phyloP scores from a whole-genome alignment of 495 filamentous ascomycete genomes.

The Cenococcum geophilum region DNA sequence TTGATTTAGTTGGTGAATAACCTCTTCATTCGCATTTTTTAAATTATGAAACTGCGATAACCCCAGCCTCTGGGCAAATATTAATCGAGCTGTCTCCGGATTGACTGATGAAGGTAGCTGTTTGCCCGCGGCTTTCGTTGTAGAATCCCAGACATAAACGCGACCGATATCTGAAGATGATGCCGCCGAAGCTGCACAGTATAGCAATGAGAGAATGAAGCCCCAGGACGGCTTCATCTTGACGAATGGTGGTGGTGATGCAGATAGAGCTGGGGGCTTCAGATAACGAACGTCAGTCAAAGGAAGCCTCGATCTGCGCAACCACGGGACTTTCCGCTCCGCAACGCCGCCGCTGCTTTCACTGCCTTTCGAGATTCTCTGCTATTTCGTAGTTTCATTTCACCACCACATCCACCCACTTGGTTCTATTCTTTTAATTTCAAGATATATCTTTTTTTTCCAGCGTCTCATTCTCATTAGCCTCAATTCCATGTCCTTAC shows the following conservation, averaged over 20 bases:
- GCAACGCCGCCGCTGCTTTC: slow-evolving; percentile 3
- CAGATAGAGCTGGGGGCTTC: slow-evolving; percentile 5
- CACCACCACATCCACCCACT: neutral
- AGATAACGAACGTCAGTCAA: slow-evolving; percentile 19
- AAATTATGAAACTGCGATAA: slow-evolving; percentile 48
- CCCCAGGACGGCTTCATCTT: slow-evolving; percentile 31
- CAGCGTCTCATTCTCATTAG: neutral
- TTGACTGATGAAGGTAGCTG: slow-evolving; percentile 24
- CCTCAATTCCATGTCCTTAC: neutral
- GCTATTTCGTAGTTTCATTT: neutral
- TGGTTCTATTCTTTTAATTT: neutral
- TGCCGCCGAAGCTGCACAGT: slow-evolving; percentile 12
- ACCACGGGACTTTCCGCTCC: neutral
- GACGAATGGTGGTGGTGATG: neutral
- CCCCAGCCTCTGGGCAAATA: slow-evolving; percentile 52
- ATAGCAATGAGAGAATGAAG: slow-evolving; percentile 20
- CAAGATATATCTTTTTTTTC: neutral
- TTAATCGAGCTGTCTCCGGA: slow-evolving; percentile 46
- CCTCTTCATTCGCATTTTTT: slow-evolving; percentile 41
- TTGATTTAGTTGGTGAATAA: slow-evolving; percentile 45
- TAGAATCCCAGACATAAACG: slow-evolving; percentile 35
- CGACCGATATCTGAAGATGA: slow-evolving; percentile 13
- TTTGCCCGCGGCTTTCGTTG: neutral
- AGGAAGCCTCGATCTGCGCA: slow-evolving; percentile 1
- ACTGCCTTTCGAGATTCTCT: neutral